Percentiles rank a stretch among this genome's conserved stretches.
phyloP scores from a whole-genome alignment of 2,329 filamentous ascomycete genomes.

The Pseudogymnoascus sp. region DNA sequence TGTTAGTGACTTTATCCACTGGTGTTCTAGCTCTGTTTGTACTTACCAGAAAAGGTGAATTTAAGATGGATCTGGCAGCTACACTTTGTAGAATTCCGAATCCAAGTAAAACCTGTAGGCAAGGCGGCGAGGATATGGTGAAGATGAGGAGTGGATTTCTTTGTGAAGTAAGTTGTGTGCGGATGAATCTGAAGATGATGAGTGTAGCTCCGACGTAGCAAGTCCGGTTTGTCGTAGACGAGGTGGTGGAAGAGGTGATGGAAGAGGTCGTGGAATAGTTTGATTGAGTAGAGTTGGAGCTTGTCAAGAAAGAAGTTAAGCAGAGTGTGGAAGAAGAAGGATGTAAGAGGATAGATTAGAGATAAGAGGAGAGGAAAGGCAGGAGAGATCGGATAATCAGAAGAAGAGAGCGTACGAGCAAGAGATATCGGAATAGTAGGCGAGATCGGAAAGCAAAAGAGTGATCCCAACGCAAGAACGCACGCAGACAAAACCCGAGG shows the following conservation, averaged over 20 bases:
- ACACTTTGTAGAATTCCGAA: background rate
- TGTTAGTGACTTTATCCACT: background rate
- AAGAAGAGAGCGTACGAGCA: background rate
- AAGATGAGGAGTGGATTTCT: background rate
- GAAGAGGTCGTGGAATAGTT: background rate
- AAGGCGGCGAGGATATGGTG: no score
- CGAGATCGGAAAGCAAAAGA: background rate
- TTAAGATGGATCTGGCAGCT: background rate
- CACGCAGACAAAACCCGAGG: background rate
- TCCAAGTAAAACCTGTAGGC: background rate
- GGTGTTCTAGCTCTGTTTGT: background rate
- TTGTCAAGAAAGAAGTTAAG: background rate
- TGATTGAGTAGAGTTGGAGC: background rate
- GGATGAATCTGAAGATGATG: background rate
- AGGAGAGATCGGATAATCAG: background rate
- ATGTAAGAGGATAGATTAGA: background rate
- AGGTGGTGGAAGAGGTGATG: background rate
- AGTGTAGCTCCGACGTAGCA: background rate
- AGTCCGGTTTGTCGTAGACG: background rate
- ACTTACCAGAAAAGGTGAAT: background rate
- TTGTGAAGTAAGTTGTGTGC: background rate
- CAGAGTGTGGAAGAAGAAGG: background rate
- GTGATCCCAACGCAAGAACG: background rate
- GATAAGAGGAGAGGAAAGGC: background rate
- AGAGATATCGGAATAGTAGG: background rate